Base-by-base conservation (phyloP, 2,329 filamentous ascomycete species). In the Capronia americana region DNA sequence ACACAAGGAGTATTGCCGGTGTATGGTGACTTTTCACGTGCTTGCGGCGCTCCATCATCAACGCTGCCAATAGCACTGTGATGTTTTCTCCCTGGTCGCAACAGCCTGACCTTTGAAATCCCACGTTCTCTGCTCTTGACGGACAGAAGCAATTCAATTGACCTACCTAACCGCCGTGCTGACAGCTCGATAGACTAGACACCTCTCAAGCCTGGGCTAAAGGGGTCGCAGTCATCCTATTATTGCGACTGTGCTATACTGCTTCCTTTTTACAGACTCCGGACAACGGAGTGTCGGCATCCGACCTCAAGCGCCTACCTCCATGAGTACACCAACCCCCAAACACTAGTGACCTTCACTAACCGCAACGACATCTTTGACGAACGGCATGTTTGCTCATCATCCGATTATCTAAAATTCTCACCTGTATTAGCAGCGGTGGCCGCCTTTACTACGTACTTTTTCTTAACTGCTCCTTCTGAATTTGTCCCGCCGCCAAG, bases 261-360 rank as follows among this genome's bases (percentile, higher is more conserved):
- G 50, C 51, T 24, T 32, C 23, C 32, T 26, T 10, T 38, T 59
- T 59, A 34, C 57, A 50, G 30, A 32, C n/a, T 23, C 23, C 41
- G 57, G 57, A 46, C 26, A 32, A 59, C 57, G 57, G 57, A 46
- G 57, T 28, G 46, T 59, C 41, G 57, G 57, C 38, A 50, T 34
- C 57, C 57, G 57, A 48, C 23, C 17, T 26, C 32, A 34, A 17
- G 38, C 23, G 41, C 24, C 10, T n/a, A 12, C 14, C 4, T n/a
- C 48, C 32, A 14, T 5, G n/a, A 20, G 17, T 30, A 28, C 23
- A 14, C 34, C 56, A 50, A 50, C 51, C 23, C 51, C 24, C 51
- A 32, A 54, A 8, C 56, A 28, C 38, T 26, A 46, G 14, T 20
- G 14, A 11, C 20, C 14, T 26, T 54, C 28, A 26, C 24, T 20